Evolutionary conservation across 2,329 filamentous ascomycete species (phyloP).

Genomic region (Blastomyces emzantsi): DNA sequence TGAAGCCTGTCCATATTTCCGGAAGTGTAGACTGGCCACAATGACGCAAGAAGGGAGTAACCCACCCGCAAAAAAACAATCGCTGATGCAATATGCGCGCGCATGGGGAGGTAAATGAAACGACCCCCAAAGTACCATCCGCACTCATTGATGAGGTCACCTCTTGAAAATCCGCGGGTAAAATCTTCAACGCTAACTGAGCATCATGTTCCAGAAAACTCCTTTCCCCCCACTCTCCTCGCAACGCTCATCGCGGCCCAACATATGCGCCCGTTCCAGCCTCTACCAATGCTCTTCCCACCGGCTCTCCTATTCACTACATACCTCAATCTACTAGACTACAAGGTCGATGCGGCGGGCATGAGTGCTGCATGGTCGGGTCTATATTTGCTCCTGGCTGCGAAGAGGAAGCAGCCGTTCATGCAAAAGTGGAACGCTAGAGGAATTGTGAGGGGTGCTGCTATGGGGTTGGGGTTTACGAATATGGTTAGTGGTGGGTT

Average conservation of each 20-base stretch:
- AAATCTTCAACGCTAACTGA: not conserved
- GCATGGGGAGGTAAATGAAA: conserved; percentile 36
- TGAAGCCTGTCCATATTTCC: not conserved
- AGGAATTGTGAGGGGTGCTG: conserved; percentile 37
- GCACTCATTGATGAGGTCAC: not conserved
- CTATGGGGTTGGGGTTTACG: conserved; percentile 39
- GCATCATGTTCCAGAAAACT: conserved; percentile 43
- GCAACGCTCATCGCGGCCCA: conserved; percentile 59
- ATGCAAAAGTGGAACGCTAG: conserved; percentile 39
- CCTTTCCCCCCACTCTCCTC: conserved; percentile 55
- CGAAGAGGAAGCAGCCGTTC: conserved; percentile 44
- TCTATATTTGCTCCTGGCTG: conserved; percentile 54
- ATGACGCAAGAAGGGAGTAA: conserved; percentile 11
- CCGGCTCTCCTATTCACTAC: conserved; percentile 57
- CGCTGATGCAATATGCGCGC: conserved; percentile 31
- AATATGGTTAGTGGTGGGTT: conserved; percentile 40
- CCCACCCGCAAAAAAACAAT: conserved; percentile 21
- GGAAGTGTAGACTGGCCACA: not conserved
- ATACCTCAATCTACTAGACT: conserved; percentile 56
- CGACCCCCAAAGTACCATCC: too few relatives aligned
- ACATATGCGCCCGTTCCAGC: conserved; percentile 57
- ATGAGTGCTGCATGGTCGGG: conserved; percentile 57
- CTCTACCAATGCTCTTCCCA: conserved; percentile 58
- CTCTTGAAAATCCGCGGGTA: conserved; percentile 30
- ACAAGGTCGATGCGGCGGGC: conserved; percentile 55